Evolutionary conservation across 768 basidiomycete species (phyloP).

Genomic region (Kwoniella sp.): DNA sequence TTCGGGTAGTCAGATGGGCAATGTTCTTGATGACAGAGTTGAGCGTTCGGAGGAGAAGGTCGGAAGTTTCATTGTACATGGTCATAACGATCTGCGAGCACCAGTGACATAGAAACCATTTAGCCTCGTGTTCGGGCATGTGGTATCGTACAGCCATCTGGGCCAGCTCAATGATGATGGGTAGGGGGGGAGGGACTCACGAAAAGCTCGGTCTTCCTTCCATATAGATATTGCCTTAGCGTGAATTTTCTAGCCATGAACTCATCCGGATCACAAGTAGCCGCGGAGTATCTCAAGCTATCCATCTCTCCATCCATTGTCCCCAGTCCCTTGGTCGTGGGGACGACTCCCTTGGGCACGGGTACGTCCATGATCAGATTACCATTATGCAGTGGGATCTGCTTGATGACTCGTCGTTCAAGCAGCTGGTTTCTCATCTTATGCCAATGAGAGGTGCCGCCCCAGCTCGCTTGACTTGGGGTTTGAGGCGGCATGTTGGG

Average conservation of each 20-base stretch:
- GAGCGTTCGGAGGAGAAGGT: constrained; percentile 49
- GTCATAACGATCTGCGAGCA: constrained; percentile 48
- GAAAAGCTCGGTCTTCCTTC: constrained; percentile 55
- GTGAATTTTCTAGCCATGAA: constrained; percentile 69
- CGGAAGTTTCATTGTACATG: constrained; percentile 52
- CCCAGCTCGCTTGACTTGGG: background rate
- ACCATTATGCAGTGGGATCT: constrained; percentile 77
- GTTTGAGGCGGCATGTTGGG: constrained; percentile 16
- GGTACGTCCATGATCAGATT: constrained; percentile 82
- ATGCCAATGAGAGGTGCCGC: constrained; percentile 43
- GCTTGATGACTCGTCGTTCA: constrained; percentile 54
- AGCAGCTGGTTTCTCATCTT: constrained; percentile 43
- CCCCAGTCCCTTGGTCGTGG: constrained; percentile 52
- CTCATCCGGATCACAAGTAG: constrained; percentile 52
- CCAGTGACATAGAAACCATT: background rate
- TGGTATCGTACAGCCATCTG: too few relatives aligned
- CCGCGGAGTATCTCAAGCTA: constrained; percentile 45
- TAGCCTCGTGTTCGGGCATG: background rate
- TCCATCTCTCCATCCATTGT: constrained; percentile 51
- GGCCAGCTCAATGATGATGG: constrained; percentile 67
- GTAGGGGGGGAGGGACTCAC: constrained; percentile 59
- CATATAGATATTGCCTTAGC: constrained; percentile 74
- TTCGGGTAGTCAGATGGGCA: constrained; percentile 54
- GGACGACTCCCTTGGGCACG: constrained; percentile 76
- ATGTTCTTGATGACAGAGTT: constrained; percentile 57